A percentile compares a stretch with the other conserved stretches of the same genome.
Conservation (phyloP, 306 rosid genomes). For the Prunus fruticosa region DNA sequence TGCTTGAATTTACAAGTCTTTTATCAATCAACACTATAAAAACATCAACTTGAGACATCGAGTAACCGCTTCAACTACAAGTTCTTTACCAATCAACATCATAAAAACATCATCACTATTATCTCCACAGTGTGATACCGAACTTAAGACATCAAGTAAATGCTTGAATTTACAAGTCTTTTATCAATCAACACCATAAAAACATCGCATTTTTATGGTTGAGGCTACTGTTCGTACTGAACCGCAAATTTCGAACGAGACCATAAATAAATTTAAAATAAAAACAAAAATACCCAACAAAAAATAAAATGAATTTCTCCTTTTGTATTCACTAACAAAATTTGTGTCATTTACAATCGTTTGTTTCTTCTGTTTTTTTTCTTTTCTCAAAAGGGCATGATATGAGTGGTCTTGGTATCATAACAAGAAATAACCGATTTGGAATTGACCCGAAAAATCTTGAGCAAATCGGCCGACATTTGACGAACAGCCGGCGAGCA, state of each 20-base stretch:
- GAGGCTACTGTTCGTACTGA: no score
- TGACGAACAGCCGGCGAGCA: conserved; percentile 66
- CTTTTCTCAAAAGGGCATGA: conserved; percentile 71
- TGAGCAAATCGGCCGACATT: conserved; percentile 82
- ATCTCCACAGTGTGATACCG: accelerated
- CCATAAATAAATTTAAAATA: no score
- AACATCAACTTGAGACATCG: no score
- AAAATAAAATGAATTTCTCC: conserved; percentile 36
- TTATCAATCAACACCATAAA: no score
- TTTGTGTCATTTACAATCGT: conserved; percentile 52
- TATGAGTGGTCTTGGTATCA: conserved; percentile 84
- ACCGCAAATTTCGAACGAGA: neutral
- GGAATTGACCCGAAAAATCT: conserved; percentile 65
- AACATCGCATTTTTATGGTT: no score
- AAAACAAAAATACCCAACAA: neutral
- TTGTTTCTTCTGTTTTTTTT: neutral
- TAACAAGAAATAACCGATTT: conserved; percentile 65
- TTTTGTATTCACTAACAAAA: conserved; percentile 62
- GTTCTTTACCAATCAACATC: no score
- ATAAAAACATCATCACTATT: no score
- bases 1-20: no score
- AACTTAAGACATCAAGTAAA: no score
- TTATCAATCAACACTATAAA: no score
- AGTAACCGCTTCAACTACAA: no score
- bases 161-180: no score